Evolutionary conservation across 148 eudicot species (phyloP), one percentile per base, ranked within the genome.

Genomic region (Nepenthes mirabilis): DNA sequence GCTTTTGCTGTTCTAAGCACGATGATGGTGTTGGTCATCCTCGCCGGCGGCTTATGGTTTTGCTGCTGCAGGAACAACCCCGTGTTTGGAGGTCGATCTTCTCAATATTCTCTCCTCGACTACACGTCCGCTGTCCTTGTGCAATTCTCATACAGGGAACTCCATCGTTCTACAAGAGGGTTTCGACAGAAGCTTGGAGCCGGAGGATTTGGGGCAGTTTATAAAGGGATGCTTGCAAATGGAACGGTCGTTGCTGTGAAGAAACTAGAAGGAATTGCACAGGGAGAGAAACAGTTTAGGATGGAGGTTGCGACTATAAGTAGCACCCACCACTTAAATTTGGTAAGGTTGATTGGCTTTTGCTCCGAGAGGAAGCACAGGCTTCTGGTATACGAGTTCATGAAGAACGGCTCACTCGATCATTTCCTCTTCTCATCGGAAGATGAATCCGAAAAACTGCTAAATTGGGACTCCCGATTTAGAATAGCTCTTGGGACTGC

Each of bases 251-350:
- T 74, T 49, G 97, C 97, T 3, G 94, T 85, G 59, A 91, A 91
- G 70, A 86, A 77, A 64, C 78, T 91, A 5, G 94, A 91, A 68
- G 96, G 96, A 47, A 85, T 88, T 48, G 97, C 82, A 69, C 96
- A 88, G 61, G 97, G 96, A 8, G 97, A 91, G 79, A 91, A 79
- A 60, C 96, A 91, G 63, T 91, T 91, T 65, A 71, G 96, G 52
- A 85, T 88, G 94, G 97, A 91, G 65, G 97, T 91, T 11, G 96
- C 96, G 23, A 85, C 96, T 11, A 91, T 91, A 14, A 85, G 90
- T 54, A 91, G 96, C 69, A 91, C 96, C 47, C 96, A 91, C 64
- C 97, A 91, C 74, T 70, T 88, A 68, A 91, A 91, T 66, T 65
- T 91, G 67, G 90, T 91, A 57, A 80, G 94, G 61, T 54, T 91